Evolutionary conservation across 345 rosid species (phyloP).

Genomic region (Gossypium mustelinum): DNA sequence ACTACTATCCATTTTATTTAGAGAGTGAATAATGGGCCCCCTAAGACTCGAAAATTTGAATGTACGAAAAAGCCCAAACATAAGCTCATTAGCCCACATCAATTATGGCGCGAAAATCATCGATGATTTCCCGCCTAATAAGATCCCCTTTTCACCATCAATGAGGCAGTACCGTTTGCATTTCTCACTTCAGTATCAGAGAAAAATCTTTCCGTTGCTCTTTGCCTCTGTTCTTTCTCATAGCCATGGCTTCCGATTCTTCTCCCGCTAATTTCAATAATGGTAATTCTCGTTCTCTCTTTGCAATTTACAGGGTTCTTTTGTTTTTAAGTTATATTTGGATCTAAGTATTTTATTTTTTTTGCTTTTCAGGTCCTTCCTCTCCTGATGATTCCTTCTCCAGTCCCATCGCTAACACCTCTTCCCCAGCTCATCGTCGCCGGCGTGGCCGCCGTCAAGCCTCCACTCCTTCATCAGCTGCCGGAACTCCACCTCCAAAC

Average conservation of each 20-base stretch:
- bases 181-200: neutral
- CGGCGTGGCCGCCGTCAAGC: neutral
- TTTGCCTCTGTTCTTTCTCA: conserved; percentile 20
- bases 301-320: neutral
- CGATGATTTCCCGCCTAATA: conserved; percentile 23
- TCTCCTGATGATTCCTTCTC: conserved; percentile 10
- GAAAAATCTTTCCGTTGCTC: neutral
- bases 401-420: conserved; percentile 10
- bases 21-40: neutral
- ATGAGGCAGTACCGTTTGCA: neutral
- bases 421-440: conserved; percentile 12
- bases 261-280: conserved; percentile 39
- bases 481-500: conserved; percentile 7
- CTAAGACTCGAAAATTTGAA: neutral
- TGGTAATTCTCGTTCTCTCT: conserved; percentile 25
- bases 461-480: neutral
- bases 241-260: conserved; percentile 68
- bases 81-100: conserved; percentile 10
- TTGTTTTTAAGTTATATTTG: neutral
- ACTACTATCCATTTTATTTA: neutral
- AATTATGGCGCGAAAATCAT: conserved; percentile 54
- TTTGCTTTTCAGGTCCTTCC: neutral
- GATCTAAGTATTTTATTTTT: neutral
- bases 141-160: neutral
- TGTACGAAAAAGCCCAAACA: neutral